phyloP scores from a whole-genome alignment of 2,329 filamentous ascomycete genomes.

The Cephalotrichum gorgonifer region DNA sequence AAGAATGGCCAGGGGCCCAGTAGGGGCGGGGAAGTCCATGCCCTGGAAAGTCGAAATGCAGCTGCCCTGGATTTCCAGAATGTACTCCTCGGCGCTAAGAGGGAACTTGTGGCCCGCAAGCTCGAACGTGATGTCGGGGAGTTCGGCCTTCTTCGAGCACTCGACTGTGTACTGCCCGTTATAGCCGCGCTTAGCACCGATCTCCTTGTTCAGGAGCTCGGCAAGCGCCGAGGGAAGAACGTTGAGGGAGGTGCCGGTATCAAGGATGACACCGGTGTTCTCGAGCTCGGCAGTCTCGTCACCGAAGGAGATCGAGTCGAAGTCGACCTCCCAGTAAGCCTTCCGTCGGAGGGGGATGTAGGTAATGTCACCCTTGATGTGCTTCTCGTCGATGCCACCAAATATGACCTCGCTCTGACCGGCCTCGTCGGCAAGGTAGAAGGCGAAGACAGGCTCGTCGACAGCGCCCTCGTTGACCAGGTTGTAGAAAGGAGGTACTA shows the following conservation, averaged over 20 bases:
- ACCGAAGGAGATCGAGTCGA: conserved; percentile 85
- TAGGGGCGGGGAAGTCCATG: conserved; percentile 82
- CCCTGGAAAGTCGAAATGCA: conserved; percentile 98
- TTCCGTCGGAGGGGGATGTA: conserved; percentile 94
- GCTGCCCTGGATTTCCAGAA: conserved; percentile 86
- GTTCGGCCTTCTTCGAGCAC: conserved; percentile 68
- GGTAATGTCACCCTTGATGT: conserved; percentile 76
- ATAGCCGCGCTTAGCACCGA: conserved; percentile 95
- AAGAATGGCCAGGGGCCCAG: conserved; percentile 86
- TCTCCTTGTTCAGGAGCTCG: conserved; percentile 94
- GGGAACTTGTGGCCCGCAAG: conserved; percentile 88
- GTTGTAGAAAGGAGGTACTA: conserved; percentile 92
- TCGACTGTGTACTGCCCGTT: conserved; percentile 96
- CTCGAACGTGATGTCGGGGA: conserved; percentile 87
- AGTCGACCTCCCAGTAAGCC: conserved; percentile 99
- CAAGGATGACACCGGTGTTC: conserved; percentile 89
- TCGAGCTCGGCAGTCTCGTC: conserved; percentile 80
- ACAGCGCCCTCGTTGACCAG: conserved; percentile 84
- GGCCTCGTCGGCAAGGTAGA: conserved; percentile 74
- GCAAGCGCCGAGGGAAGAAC: conserved; percentile 84
- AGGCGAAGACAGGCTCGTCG: conserved; percentile 89
- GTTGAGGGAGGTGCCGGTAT: conserved; percentile 97
- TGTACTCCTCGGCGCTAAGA: conserved; percentile 83
- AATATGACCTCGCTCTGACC: conserved; percentile 81
- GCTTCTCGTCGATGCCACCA: conserved; percentile 74